A percentile compares a stretch with the other conserved stretches of the same genome.
These are phyloP conservation scores for Paramecium sonneborni DNA, from an alignment of 73 alveolate species.

Conservation along the genomic window DNA sequence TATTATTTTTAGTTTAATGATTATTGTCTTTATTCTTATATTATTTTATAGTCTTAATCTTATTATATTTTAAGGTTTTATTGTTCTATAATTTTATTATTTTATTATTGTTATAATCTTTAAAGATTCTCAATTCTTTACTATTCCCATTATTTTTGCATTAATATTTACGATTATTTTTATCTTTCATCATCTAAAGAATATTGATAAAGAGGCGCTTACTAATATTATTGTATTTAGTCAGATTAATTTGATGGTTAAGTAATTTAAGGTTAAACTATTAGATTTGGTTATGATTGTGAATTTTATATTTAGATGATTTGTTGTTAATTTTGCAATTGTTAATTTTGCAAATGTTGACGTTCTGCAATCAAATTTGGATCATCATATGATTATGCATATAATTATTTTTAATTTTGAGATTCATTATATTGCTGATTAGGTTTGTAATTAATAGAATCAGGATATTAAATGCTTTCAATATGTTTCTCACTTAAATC, in stretches of 20 bases:
- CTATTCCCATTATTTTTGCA: background rate
- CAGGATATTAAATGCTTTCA: background rate
- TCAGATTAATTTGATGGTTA: background rate
- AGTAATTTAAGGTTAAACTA: background rate
- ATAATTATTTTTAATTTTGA: background rate
- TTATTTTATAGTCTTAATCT: background rate
- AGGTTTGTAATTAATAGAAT: background rate
- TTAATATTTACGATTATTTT: background rate
- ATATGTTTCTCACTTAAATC: background rate
- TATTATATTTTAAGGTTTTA: background rate
- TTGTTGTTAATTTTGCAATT: background rate
- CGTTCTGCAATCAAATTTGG: background rate
- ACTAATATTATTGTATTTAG: background rate
- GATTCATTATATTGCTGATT: background rate
- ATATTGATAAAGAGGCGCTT: background rate
- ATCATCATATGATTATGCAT: background rate
- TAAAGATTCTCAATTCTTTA: background rate
- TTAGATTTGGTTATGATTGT: background rate
- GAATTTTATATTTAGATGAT: background rate
- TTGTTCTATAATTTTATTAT: background rate
- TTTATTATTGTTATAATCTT: background rate
- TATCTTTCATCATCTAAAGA: background rate
- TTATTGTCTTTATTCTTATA: background rate
- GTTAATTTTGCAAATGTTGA: background rate
- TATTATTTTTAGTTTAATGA: background rate